Evolutionary conservation across 306 rosid species (phyloP).

Genomic region (Cucurbita ficifolia): DNA sequence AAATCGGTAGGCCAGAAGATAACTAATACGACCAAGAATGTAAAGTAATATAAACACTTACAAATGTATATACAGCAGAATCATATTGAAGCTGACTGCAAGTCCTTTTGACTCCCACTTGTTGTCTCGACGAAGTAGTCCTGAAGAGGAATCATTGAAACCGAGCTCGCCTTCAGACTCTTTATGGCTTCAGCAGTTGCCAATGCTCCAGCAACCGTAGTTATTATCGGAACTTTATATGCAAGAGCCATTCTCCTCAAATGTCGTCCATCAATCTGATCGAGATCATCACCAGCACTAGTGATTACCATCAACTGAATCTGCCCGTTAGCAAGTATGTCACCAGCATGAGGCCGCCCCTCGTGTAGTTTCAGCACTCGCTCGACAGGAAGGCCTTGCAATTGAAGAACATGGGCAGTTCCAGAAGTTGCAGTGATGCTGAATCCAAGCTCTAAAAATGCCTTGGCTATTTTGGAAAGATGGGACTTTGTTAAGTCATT

Average conservation of each 20-base stretch:
- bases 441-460: conserved; percentile 49
- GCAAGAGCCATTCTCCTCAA: conserved; percentile 80
- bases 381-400: conserved; percentile 48
- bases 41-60: neutral
- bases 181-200: conserved; percentile 89
- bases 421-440: conserved; percentile 82
- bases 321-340: conserved; percentile 82
- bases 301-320: conserved; percentile 95
- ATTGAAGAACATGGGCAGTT: conserved; percentile 54
- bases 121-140: conserved; percentile 39
- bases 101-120: conserved; percentile 13
- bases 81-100: conserved; percentile 25
- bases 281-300: conserved; percentile 80
- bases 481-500: conserved; percentile 76
- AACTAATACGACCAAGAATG: neutral
- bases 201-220: conserved; percentile 84
- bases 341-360: conserved; percentile 95
- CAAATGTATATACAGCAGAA: neutral
- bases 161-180: conserved; percentile 49
- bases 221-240: conserved; percentile 82
- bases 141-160: conserved; percentile 90
- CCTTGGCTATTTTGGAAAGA: conserved; percentile 69
- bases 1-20: neutral
- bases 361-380: conserved; percentile 81
- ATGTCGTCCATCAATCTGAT: conserved; percentile 83